Conservation (phyloP, 1,284 basidiomycete species). For the Apiotrichum domesticum region DNA sequence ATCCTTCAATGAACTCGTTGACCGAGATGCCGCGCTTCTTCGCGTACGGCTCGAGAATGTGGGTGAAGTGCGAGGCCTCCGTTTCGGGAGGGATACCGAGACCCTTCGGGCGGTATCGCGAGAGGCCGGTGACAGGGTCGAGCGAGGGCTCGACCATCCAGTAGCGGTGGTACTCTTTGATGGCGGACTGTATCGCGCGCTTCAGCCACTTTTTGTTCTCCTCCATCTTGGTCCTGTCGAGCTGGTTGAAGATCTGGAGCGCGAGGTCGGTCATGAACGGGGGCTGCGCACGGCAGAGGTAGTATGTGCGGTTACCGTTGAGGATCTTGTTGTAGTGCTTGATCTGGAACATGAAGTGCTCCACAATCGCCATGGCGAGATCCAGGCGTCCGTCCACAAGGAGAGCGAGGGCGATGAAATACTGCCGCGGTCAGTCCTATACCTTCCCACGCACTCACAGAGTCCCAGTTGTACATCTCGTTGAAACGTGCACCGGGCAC, state of each 20-base stretch:
- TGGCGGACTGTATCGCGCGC: conserved; percentile 88
- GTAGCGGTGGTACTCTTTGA: conserved; percentile 97
- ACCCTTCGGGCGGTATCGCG: conserved; percentile 89
- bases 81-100: conserved; percentile 96
- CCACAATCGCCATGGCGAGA: conserved; percentile 94
- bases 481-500: conserved; percentile 97
- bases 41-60: conserved; percentile 92
- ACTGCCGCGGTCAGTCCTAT: conserved; percentile 11
- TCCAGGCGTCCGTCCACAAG: conserved; percentile 88
- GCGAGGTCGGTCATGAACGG: conserved; percentile 99
- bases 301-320: conserved; percentile 52
- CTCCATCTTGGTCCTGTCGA: conserved; percentile 74
- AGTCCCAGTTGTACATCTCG: conserved; percentile 60
- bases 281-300: conserved; percentile 91
- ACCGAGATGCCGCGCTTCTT: conserved; percentile 89
- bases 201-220: conserved; percentile 88
- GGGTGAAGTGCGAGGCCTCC: conserved; percentile 95
- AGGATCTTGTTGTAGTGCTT: conserved; percentile 82
- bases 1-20: conserved; percentile 93
- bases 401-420: conserved; percentile 61
- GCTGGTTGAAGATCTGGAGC: conserved; percentile 92
- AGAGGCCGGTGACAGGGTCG: conserved; percentile 86
- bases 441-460: conserved; percentile 1
- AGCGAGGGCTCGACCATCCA: conserved; percentile 93
- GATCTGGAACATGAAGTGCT: conserved; percentile 99